Base-by-base conservation (phyloP, 495 filamentous ascomycete species). In the Cercophora newfieldiana region DNA sequence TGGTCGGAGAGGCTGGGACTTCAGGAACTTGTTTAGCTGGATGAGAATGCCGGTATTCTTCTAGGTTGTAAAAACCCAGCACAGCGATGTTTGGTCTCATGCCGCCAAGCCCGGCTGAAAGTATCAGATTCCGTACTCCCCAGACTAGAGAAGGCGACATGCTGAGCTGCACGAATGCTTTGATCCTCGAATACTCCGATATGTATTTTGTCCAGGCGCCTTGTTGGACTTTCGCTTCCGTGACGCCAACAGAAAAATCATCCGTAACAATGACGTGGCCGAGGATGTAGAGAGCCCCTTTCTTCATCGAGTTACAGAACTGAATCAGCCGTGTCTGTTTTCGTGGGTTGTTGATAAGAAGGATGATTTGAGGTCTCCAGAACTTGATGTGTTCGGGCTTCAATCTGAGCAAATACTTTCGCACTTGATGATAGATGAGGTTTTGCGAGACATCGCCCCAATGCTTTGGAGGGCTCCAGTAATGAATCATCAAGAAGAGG, bases 391-490 rank as follows among this genome's bases (percentile, higher is more conserved):
- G 92, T 65, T 96, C 92, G 65, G 92, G 91, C 47, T 88, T 89
- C 10, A 96, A 81, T 25, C 92, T 86, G 53, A 96, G 80, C 19
- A 96, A 77, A 67, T 96, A 96, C 71, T 96, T 96, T 58, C 92
- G 85, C 6, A 96, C 92, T 78, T 96, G 92, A 69, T 96, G 92
- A 69, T 95, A 96, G 56, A 96, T 96, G 61, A 96, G 77, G 72
- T 89, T 92, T 69, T 96, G 92, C 31, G 90, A 92, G 37, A 96
- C 92, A 77, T 96, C 92, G 1, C 92, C 92, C 92, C 92, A 96
- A 8, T 89, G 85, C 71, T 95, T 96, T 0, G 92, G 92, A 5
- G 91, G 91, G 47, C 89, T 90, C 16, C 84, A 87, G 69, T 93
- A 96, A 70, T 96, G 92, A 47, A 96, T 94, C 54, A 96, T 72